Percentiles rank a stretch among this genome's conserved stretches.
These are phyloP conservation scores for Oehlia diaphana DNA, from an alignment of 192 early-diverging fungal species.

Conservation along the genomic window DNA sequence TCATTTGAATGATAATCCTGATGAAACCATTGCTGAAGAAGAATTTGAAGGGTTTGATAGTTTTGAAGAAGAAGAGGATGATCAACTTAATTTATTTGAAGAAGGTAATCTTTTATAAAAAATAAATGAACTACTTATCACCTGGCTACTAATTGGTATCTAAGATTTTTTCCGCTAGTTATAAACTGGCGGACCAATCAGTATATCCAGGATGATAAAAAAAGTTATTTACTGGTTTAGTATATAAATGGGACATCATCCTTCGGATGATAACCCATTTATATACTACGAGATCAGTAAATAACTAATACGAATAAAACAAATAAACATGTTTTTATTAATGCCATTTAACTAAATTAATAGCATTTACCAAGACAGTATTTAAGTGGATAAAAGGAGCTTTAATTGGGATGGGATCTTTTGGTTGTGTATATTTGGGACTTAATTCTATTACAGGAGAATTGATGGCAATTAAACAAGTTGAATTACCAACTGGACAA, in stretches of 20 bases:
- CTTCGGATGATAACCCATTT: too few species aligned
- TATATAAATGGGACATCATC: too few species aligned
- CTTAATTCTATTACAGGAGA: slow-evolving; percentile 86
- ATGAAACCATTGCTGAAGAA: slow-evolving; percentile 26
- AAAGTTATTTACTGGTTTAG: too few species aligned
- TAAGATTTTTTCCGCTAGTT: too few species aligned
- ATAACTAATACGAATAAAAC: too few species aligned
- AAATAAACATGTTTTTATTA: too few species aligned
- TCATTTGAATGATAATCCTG: neutral
- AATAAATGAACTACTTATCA: too few species aligned
- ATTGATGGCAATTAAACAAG: slow-evolving; percentile 98
- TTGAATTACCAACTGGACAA: slow-evolving; percentile 72
- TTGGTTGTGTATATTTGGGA: slow-evolving; percentile 91
- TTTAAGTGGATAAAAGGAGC: slow-evolving; percentile 82
- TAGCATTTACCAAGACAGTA: slow-evolving; percentile 37
- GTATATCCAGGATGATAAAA: too few species aligned
- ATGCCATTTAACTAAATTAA: neutral
- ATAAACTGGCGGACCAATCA: too few species aligned
- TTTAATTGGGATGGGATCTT: slow-evolving; percentile 94
- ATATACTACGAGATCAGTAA: too few species aligned
- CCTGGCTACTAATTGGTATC: too few species aligned
- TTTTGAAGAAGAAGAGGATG: slow-evolving; percentile 26
- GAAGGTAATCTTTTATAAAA: neutral
- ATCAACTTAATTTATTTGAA: slow-evolving; percentile 11
- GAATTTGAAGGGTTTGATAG: slow-evolving; percentile 3